A percentile compares a stretch with the other conserved stretches of the same genome.
These are phyloP conservation scores for Manihot esculenta DNA, from an alignment of 441 rosid species.

Conservation along the genomic window DNA sequence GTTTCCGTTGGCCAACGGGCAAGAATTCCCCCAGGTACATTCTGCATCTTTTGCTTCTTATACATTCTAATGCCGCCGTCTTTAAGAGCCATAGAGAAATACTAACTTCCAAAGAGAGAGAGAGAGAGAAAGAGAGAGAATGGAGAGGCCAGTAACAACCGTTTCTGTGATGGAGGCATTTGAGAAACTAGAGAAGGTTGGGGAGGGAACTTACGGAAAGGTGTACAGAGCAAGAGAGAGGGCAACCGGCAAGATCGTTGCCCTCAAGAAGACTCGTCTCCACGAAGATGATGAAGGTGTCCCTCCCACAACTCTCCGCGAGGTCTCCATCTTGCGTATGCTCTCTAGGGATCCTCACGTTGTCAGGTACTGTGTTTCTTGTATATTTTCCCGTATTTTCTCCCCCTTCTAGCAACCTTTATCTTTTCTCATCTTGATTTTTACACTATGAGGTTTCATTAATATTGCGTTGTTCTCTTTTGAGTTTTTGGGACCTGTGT, in stretches of 20 bases:
- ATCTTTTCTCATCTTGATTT: not conserved
- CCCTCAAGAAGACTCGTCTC: constrained; percentile 96
- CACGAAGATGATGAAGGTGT: constrained; percentile 99
- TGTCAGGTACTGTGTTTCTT: constrained; percentile 48
- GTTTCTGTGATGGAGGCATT: constrained; percentile 81
- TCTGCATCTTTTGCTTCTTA: not conserved
- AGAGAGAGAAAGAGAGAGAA: not conserved
- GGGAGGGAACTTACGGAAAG: constrained; percentile 97
- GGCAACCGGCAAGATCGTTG: constrained; percentile 90
- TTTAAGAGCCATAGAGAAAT: too few species aligned
- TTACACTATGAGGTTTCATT: not conserved
- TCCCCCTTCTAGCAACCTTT: not conserved
- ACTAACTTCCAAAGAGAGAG: too few species aligned
- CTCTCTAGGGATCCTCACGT: constrained; percentile 94
- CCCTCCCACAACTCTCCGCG: constrained; percentile 98
- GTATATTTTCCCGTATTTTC: not conserved
- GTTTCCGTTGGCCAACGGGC: constrained; percentile 35
- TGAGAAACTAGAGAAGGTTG: constrained; percentile 97
- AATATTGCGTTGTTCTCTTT: not conserved
- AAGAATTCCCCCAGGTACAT: constrained; percentile 14
- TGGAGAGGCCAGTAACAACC: constrained; percentile 13
- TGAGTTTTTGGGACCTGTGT: not conserved
- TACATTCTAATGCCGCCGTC: too few species aligned
- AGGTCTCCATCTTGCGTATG: constrained; percentile 98
- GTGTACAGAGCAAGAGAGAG: constrained; percentile 93